Base-by-base conservation (phyloP, 768 basidiomycete species). In the Lactarius vividus region DNA sequence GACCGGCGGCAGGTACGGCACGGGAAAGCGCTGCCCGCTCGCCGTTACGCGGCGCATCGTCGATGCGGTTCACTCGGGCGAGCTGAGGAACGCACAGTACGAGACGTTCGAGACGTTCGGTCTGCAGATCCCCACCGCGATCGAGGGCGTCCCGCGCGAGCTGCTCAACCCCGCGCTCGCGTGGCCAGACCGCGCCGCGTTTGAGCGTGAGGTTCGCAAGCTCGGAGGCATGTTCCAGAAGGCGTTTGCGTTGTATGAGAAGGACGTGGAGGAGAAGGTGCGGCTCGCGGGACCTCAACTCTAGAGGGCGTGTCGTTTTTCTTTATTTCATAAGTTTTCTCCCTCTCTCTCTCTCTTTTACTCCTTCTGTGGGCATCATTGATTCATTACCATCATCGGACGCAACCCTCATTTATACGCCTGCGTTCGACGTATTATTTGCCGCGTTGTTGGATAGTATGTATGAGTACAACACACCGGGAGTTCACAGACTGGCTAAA, bases 11-110 rank as follows among this genome's bases (percentile, higher is more conserved):
- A 94, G 93, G 77, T 99, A 87, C 76, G 96, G 96, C 57, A 80
- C 81, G 18, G 96, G 96, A 71, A 92, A 91, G 80, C 92, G 96
- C 69, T 99, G 96, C 86, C 90, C 96, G 23, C 88, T 99, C 80
- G 92, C 91, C 75, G 94, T 88, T 80, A 98, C 97, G 56, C 93
- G 96, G 62, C 88, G 89, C 65, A 98, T 98, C 76, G 91, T 98
- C 78, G 95, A 98, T 76, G 92, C 95, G 46, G 94, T 98, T 73
- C 97, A 98, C 82, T 89, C 91, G 64, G 96, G 96, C 59, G 85
- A 88, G 74, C 89, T 98, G 70, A 89, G 88, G 75, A 84, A 88
- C 74, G 89, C 91, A 69, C 88, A 95, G 75, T 98, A 80, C 77
- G 92, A 94, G 82, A 90, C 77, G 70, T 95, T 94, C 74, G 85